These are phyloP conservation scores for Boletus speciosus DNA, from an alignment of 768 basidiomycete species.

Conservation along the genomic window DNA sequence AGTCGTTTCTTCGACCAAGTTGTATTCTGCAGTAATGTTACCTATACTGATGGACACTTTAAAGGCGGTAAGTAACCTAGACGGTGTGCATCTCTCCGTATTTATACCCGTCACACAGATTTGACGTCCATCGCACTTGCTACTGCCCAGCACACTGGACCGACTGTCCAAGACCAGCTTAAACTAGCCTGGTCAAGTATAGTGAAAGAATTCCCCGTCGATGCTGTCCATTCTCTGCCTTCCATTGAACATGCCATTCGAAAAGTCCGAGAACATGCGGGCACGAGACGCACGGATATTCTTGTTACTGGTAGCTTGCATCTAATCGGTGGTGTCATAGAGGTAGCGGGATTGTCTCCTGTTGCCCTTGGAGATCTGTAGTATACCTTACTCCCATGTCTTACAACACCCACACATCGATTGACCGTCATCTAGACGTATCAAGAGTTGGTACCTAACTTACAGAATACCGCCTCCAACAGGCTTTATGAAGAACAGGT, in stretches of 20 bases:
- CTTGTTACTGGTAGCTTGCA: constrained; percentile 92
- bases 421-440: constrained; percentile 1
- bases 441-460: constrained; percentile 6
- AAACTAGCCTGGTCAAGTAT: constrained; percentile 68
- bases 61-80: constrained; percentile 70
- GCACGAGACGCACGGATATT: constrained; percentile 45
- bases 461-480: constrained; percentile 35
- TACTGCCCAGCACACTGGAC: constrained; percentile 55
- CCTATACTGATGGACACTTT: constrained; percentile 82
- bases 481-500: constrained; percentile 33
- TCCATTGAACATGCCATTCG: constrained; percentile 89
- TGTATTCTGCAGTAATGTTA: constrained; percentile 95
- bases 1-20: constrained; percentile 72
- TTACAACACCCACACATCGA: not conserved
- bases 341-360: constrained; percentile 80
- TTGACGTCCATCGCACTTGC: constrained; percentile 67
- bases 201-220: constrained; percentile 55
- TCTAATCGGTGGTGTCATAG: constrained; percentile 90
- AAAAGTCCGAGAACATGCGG: constrained; percentile 47
- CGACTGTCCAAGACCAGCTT: constrained; percentile 76
- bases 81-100: not conserved
- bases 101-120: constrained; percentile 46
- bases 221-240: constrained; percentile 72
- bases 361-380: constrained; percentile 49
- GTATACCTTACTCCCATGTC: not conserved